phyloP scores from a whole-genome alignment of 495 filamentous ascomycete species.

The Aspergillus sparsus region DNA sequence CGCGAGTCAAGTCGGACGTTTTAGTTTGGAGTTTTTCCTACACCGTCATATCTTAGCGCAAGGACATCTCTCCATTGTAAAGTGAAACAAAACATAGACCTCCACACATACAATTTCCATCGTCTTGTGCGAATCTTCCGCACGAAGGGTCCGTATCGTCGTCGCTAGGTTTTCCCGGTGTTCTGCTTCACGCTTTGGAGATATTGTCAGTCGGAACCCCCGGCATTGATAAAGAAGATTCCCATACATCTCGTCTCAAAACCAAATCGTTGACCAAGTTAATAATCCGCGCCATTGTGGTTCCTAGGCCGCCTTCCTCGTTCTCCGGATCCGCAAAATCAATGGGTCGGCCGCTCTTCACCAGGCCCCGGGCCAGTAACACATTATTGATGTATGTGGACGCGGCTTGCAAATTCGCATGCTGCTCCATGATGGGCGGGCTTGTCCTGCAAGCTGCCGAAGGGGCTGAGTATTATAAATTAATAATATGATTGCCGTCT shows the following conservation, averaged over 20 bases:
- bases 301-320: constrained; percentile 60
- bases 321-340: constrained; percentile 78
- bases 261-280: constrained; percentile 92
- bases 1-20: constrained; percentile 69
- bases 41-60: constrained; percentile 18
- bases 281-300: constrained; percentile 83
- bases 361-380: constrained; percentile 81
- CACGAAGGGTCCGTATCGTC: constrained; percentile 73
- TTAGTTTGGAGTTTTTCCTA: constrained; percentile 67
- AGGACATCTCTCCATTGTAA: not conserved
- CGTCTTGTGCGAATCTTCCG: constrained; percentile 67
- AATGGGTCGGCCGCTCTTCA: constrained; percentile 81
- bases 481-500: not conserved
- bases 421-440: constrained; percentile 63
- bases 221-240: not conserved
- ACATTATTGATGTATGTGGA: constrained; percentile 97
- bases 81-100: not conserved
- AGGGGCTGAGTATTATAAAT: not conserved
- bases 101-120: constrained; percentile 50
- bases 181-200: constrained; percentile 75
- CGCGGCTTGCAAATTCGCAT: constrained; percentile 75
- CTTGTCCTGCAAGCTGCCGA: constrained; percentile 33
- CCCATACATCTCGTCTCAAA: constrained; percentile 73
- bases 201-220: constrained; percentile 21
- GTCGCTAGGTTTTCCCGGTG: constrained; percentile 78